Conservation (phyloP, 306 rosid genomes). For the Clitoria ternatea region DNA sequence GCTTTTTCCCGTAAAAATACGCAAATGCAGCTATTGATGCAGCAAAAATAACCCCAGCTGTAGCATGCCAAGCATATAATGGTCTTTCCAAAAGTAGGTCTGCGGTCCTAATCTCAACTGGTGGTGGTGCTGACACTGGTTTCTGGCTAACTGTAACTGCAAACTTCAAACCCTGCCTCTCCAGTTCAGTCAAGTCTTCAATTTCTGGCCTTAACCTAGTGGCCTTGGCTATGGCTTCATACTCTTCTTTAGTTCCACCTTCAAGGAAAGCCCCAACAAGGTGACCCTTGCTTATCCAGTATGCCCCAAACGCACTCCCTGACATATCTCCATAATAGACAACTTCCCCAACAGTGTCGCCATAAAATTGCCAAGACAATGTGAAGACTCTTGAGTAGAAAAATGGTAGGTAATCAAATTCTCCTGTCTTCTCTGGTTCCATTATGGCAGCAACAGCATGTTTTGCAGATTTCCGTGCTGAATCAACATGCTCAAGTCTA, state of each 20-base stretch:
- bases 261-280: conserved; percentile 59
- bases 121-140: conserved; percentile 34
- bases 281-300: conserved; percentile 79
- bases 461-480: conserved; percentile 79
- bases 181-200: conserved; percentile 71
- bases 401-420: conserved; percentile 87
- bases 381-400: conserved; percentile 94
- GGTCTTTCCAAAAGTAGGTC: conserved; percentile 64
- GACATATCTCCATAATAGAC: conserved; percentile 82
- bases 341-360: conserved; percentile 80
- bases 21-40: conserved; percentile 84
- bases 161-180: conserved; percentile 75
- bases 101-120: conserved; percentile 27
- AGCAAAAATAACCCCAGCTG: conserved; percentile 80
- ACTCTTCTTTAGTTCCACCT: conserved; percentile 37
- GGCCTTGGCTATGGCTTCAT: conserved; percentile 41
- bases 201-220: conserved; percentile 67
- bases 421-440: conserved; percentile 60
- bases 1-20: conserved; percentile 82
- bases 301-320: conserved; percentile 79
- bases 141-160: conserved; percentile 55
- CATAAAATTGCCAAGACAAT: conserved; percentile 95
- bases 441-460: conserved; percentile 75
- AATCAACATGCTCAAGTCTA: conserved; percentile 94
- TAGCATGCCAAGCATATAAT: conserved; percentile 71